phyloP scores from a whole-genome alignment of 2,329 filamentous ascomycete species.

The Colletotrichum sp. region DNA sequence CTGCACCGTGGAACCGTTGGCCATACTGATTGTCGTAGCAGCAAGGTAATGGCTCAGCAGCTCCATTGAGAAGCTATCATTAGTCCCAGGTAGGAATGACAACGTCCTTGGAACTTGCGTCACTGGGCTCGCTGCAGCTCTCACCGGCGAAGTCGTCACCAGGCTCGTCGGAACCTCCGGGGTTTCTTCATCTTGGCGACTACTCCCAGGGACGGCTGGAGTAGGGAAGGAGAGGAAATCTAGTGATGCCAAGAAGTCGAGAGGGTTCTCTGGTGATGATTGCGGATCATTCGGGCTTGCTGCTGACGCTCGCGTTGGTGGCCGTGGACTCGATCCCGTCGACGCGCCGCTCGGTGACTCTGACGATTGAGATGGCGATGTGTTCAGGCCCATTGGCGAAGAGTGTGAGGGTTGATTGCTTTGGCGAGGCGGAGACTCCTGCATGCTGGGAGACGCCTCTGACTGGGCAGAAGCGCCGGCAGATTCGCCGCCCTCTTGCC shows the following conservation, averaged over 20 bases:
- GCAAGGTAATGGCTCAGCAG: conserved; percentile 50
- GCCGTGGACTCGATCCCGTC: not conserved
- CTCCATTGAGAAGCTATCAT: conserved; percentile 41
- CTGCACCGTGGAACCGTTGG: conserved; percentile 48
- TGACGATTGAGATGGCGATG: not conserved
- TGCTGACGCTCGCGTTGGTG: not conserved
- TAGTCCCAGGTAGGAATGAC: not conserved
- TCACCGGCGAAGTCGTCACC: not conserved
- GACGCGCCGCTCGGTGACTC: not conserved
- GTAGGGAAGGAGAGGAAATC: not conserved
- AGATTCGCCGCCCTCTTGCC: not conserved
- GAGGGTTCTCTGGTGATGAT: not conserved
- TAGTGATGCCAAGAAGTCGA: not conserved
- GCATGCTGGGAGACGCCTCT: not conserved
- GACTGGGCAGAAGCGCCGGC: not conserved
- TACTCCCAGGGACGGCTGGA: not conserved
- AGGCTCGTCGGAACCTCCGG: not conserved
- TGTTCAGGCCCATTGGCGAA: not conserved
- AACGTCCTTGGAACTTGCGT: not conserved
- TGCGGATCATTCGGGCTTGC: not conserved
- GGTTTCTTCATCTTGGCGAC: not conserved
- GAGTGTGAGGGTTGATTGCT: not conserved
- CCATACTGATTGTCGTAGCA: conserved; percentile 51
- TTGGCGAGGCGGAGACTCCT: not conserved
- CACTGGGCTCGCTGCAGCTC: not conserved